Conservation (phyloP, 2,329 filamentous ascomycete genomes). For the Aschersonia sp. region DNA sequence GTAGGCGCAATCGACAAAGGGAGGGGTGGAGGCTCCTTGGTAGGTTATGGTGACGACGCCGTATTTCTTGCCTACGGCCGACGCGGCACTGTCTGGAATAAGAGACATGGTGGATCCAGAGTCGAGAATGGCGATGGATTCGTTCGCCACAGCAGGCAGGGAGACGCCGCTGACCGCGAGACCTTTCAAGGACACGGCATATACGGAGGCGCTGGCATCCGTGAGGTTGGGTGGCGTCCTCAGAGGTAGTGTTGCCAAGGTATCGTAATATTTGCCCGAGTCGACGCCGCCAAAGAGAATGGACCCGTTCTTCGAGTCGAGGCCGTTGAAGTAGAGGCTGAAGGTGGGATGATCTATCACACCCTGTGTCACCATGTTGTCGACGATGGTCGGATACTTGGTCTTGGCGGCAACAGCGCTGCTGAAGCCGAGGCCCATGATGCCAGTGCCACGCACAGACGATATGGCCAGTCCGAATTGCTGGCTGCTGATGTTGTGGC, state of each 20-base stretch:
- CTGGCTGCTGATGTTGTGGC: conserved; percentile 29
- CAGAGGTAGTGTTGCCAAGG: conserved; percentile 28
- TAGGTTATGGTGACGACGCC: conserved; percentile 27
- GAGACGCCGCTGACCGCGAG: conserved; percentile 25
- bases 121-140: conserved; percentile 51
- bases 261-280: conserved; percentile 53
- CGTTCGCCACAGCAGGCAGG: conserved; percentile 14
- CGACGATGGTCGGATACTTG: conserved; percentile 44
- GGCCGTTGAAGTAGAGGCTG: conserved; percentile 55
- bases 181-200: conserved; percentile 19
- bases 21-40: conserved; percentile 22
- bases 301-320: conserved; percentile 47
- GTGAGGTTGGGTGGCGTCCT: conserved; percentile 23
- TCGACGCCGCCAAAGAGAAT: conserved; percentile 73
- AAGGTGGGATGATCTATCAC: conserved; percentile 50
- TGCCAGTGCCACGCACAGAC: conserved; percentile 35
- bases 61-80: conserved; percentile 34
- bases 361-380: conserved; percentile 46
- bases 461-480: conserved; percentile 39
- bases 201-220: conserved; percentile 23
- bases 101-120: conserved; percentile 59
- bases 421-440: conserved; percentile 44
- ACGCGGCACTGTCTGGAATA: conserved; percentile 44
- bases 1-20: conserved; percentile 37
- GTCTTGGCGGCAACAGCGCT: conserved; percentile 28